phyloP scores from a whole-genome alignment of 1,284 basidiomycete genomes.

The Puccinia triticina region DNA sequence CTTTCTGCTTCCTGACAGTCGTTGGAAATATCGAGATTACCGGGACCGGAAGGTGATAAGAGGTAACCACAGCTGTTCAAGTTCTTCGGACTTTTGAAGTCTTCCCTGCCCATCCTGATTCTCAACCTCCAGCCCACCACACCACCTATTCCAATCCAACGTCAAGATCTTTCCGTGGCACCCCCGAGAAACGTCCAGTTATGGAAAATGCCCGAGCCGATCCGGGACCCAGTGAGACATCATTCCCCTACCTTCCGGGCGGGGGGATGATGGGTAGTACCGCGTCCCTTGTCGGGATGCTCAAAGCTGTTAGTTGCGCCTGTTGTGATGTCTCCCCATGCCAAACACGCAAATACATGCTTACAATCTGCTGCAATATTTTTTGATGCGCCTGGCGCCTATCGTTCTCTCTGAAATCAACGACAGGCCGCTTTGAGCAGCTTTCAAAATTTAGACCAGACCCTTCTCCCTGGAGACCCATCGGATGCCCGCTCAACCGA shows the following conservation, averaged over 20 bases:
- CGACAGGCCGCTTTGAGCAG: constrained; percentile 3
- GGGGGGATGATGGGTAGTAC: constrained; percentile 34
- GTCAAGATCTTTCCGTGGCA: background rate
- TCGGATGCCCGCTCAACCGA: background rate
- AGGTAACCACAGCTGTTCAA: background rate
- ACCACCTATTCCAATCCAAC: too few relatives aligned
- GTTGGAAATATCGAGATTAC: background rate
- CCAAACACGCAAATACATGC: background rate
- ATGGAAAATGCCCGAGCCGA: background rate
- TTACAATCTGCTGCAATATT: too few relatives aligned
- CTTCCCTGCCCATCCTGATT: background rate
- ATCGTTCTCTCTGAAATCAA: background rate
- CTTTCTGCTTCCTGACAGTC: background rate
- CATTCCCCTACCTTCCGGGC: background rate
- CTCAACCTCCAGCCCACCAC: too few relatives aligned
- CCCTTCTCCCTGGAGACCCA: background rate
- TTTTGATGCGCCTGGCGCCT: too few relatives aligned
- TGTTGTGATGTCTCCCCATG: background rate
- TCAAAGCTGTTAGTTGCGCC: constrained; percentile 37
- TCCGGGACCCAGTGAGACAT: too few relatives aligned
- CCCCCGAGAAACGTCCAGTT: background rate
- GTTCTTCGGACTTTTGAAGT: background rate
- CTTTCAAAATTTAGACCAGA: constrained; percentile 11
- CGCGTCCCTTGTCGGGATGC: constrained; percentile 40
- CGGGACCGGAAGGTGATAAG: background rate